These are phyloP conservation scores for Magnusiomyces suaveolens DNA, from an alignment of 1,139 yeast genomes.

Conservation along the genomic window DNA sequence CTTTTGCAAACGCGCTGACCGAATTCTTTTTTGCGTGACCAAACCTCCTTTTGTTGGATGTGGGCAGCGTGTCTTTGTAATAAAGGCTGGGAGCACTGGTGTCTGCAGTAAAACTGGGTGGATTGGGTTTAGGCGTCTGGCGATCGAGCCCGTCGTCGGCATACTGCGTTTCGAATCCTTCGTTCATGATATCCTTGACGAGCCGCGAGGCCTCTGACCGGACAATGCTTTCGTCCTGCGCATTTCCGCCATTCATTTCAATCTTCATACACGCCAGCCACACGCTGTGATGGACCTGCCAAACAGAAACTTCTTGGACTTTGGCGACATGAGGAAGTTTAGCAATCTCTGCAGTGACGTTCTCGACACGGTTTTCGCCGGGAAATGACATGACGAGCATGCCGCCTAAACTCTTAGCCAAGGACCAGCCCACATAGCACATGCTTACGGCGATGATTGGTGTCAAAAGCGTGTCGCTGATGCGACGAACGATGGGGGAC, in stretches of 20 bases:
- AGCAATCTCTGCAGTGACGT: constrained; percentile 22
- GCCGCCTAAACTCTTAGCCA: constrained; percentile 36
- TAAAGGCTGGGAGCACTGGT: too few species aligned
- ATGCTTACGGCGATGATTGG: constrained; percentile 34
- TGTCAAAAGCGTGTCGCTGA: constrained; percentile 30
- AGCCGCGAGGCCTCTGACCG: neutral
- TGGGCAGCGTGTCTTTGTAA: too few species aligned
- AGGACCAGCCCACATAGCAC: constrained; percentile 36
- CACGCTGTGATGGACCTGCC: constrained; percentile 38
- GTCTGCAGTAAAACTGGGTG: too few species aligned
- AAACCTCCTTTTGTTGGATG: neutral
- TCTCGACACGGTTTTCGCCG: constrained; percentile 31
- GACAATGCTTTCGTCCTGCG: neutral
- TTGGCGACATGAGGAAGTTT: constrained; percentile 25
- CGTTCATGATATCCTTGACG: constrained; percentile 2
- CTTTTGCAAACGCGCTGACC: neutral
- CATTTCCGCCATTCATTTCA: constrained; percentile 25
- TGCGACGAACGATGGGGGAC: constrained; percentile 5
- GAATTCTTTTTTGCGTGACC: neutral
- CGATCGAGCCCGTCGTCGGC: too few species aligned
- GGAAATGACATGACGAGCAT: constrained; percentile 39
- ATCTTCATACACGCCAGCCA: constrained; percentile 35
- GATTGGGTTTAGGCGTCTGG: neutral
- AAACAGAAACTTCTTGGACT: constrained; percentile 31
- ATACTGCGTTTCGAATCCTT: neutral